Evolutionary conservation across 768 basidiomycete genomes (phyloP).

Genomic region (Mycena crocata): DNA sequence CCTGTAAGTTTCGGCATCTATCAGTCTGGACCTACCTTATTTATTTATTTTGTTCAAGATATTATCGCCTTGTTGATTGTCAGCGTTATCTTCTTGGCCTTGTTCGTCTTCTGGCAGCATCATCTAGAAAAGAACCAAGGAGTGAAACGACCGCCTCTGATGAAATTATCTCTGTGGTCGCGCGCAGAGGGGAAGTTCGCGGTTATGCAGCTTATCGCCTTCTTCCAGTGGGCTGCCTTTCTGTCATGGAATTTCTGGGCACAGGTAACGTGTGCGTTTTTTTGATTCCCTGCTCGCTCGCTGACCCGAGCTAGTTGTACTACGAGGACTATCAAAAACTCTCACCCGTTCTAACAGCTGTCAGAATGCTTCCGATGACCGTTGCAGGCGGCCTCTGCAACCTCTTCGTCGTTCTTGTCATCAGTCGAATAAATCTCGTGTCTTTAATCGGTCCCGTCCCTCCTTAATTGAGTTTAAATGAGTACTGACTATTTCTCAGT

Average conservation of each 20-base stretch:
- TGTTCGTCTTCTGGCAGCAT: constrained; percentile 74
- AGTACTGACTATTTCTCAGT: background rate
- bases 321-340: constrained; percentile 75
- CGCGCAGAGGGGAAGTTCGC: constrained; percentile 73
- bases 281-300: background rate
- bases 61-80: constrained; percentile 75
- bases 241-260: constrained; percentile 59
- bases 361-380: constrained; percentile 80
- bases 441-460: constrained; percentile 62
- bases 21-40: background rate
- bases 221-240: constrained; percentile 73
- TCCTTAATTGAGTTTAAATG: background rate
- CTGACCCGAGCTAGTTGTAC: constrained; percentile 59
- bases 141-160: constrained; percentile 65
- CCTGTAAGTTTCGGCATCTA: constrained; percentile 29
- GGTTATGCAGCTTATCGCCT: constrained; percentile 71
- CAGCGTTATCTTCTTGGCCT: constrained; percentile 61
- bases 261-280: constrained; percentile 23
- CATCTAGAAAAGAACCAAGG: constrained; percentile 58
- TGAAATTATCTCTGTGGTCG: constrained; percentile 72
- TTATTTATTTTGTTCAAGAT: constrained; percentile 50
- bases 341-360: constrained; percentile 68
- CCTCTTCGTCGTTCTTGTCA: constrained; percentile 69
- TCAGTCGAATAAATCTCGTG: constrained; percentile 66
- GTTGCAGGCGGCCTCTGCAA: constrained; percentile 77